phyloP scores from a whole-genome alignment of 2,329 filamentous ascomycete species.

The Pleurostoma richardsiae region DNA sequence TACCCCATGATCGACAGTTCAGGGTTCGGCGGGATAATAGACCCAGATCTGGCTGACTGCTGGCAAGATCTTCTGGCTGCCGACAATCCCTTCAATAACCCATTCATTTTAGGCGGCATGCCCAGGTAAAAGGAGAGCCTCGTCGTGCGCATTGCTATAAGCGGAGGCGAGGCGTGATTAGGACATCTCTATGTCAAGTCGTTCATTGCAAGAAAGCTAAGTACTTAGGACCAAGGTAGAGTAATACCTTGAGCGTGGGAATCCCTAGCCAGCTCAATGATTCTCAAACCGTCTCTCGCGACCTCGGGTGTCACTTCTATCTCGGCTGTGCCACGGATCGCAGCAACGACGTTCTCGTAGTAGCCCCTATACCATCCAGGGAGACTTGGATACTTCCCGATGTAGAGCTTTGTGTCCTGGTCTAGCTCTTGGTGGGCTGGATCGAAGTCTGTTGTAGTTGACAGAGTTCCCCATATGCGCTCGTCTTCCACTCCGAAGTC shows the following conservation, averaged over 20 bases:
- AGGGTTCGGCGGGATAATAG: background rate
- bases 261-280: conserved; percentile 36
- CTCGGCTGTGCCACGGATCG: conserved; percentile 30
- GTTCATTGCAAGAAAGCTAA: no score
- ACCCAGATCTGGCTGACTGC: background rate
- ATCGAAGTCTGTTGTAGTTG: conserved; percentile 30
- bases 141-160: no score
- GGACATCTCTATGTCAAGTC: no score
- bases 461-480: conserved; percentile 28
- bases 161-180: no score
- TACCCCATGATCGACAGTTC: background rate
- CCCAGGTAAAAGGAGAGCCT: background rate
- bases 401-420: conserved; percentile 22
- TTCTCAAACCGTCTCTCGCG: conserved; percentile 29
- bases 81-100: background rate
- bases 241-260: conserved; percentile 1
- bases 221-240: background rate
- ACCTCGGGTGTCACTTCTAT: conserved; percentile 31
- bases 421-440: conserved; percentile 21
- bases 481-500: conserved; percentile 28
- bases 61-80: background rate
- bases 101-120: background rate
- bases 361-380: conserved; percentile 30
- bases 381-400: conserved; percentile 29
- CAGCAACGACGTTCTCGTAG: conserved; percentile 33